These are phyloP conservation scores for Paraphysoderma sedebokerense DNA, from an alignment of 371 early-diverging fungal species.

Conservation along the genomic window DNA sequence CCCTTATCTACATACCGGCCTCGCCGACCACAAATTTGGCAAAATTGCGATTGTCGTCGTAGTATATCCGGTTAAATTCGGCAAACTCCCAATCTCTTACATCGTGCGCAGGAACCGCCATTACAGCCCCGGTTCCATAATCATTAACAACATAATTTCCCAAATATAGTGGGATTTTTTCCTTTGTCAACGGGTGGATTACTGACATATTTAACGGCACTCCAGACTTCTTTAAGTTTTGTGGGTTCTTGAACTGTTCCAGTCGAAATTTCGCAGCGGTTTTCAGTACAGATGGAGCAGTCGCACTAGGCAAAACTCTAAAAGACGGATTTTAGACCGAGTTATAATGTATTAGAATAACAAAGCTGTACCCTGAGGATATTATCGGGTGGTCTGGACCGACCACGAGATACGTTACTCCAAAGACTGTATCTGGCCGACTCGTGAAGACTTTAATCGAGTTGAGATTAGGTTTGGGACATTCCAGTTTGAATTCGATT, in stretches of 20 bases:
- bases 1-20: background rate
- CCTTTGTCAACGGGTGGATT: slow-evolving; percentile 39
- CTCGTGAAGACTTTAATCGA: slow-evolving; percentile 47
- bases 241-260: background rate
- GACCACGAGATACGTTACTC: slow-evolving; percentile 57
- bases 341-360: background rate
- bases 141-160: slow-evolving; percentile 59
- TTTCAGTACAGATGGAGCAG: background rate
- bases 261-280: background rate
- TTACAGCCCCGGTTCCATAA: slow-evolving; percentile 73
- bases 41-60: too few species aligned
- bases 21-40: slow-evolving; percentile 24
- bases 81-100: slow-evolving; percentile 56
- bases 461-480: too few species aligned
- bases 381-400: slow-evolving; percentile 51
- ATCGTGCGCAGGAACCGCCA: slow-evolving; percentile 78
- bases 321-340: background rate
- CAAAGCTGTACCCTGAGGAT: slow-evolving; percentile 8
- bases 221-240: slow-evolving; percentile 7
- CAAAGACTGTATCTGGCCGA: slow-evolving; percentile 56
- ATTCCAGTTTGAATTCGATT: slow-evolving; percentile 32
- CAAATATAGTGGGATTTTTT: slow-evolving; percentile 50
- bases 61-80: slow-evolving; percentile 11
- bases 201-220: slow-evolving; percentile 48
- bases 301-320: slow-evolving; percentile 21